A percentile compares a stretch with the other conserved stretches of the same genome.
Conservation (phyloP, 1,139 yeast genomes). For the Geotrichum reessii region DNA sequence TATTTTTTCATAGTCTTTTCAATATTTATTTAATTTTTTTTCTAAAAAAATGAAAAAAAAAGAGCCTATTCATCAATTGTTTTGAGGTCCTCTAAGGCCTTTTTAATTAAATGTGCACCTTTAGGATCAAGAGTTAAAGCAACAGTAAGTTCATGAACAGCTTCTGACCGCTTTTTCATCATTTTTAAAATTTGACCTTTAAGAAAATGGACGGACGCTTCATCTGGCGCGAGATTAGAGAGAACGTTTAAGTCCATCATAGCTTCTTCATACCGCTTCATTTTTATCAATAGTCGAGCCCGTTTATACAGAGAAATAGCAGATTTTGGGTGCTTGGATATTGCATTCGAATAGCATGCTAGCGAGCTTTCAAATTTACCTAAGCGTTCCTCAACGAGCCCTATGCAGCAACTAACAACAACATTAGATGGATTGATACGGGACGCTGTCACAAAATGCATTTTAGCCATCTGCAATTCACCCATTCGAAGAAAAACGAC, state of each 20-base stretch:
- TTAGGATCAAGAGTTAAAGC: constrained; percentile 92
- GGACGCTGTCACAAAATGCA: constrained; percentile 81
- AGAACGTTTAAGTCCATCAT: constrained; percentile 67
- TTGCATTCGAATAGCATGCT: constrained; percentile 74
- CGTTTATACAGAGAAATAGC: constrained; percentile 85
- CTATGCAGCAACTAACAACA: constrained; percentile 86
- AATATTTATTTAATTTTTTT: not conserved
- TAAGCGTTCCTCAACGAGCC: constrained; percentile 82
- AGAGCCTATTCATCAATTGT: not conserved
- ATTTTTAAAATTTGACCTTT: constrained; percentile 82
- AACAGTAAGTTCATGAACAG: constrained; percentile 79
- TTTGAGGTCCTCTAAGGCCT: constrained; percentile 56
- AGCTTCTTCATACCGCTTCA: constrained; percentile 69
- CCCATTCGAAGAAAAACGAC: constrained; percentile 90
- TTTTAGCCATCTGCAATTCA: constrained; percentile 75
- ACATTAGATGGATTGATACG: constrained; percentile 87
- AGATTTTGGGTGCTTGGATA: constrained; percentile 67
- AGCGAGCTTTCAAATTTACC: constrained; percentile 68
- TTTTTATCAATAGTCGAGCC: constrained; percentile 70
- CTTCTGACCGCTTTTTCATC: constrained; percentile 66
- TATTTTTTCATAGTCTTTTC: not conserved
- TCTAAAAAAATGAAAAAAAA: not conserved
- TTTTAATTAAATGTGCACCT: constrained; percentile 80
- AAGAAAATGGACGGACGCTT: constrained; percentile 85
- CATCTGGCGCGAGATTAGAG: constrained; percentile 79